Evolutionary conservation across 73 alveolate genomes (phyloP), one percentile per base, ranked within the genome.

Genomic region (Durusdinium trenchii): DNA sequence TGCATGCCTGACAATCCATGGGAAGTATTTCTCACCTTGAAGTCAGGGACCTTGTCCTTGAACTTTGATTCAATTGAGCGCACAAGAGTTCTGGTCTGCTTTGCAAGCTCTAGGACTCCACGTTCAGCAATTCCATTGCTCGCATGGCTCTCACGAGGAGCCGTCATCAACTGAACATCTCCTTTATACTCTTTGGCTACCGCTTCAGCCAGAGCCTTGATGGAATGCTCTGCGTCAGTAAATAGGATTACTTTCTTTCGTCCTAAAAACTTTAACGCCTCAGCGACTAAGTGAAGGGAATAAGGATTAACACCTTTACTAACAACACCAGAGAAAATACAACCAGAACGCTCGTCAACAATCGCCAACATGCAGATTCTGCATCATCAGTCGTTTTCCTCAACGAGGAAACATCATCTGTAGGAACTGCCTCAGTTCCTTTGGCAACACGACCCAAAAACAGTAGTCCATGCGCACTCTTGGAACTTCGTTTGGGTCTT

Each of bases 201-300:
- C 38, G 84, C 84, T n/a, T 71, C 84, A 71, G 84, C 84, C 84
- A 71, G 28, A 3, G 84, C 48, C 51, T 28, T 71, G 84, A 71
- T 71, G 84, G 84, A 69, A 6, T 46, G 82, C 30, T 69, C 82
- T 6, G 51, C 82, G 50, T 69, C 82, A 12, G 82, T 69, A n/a
- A n/a, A 54, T 12, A 69, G 6, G 23, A 69, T 26, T 9, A 32
- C 82, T 4, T 69, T 69, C 23, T 20, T 6, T n/a, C 82, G 18
- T 14, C 82, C 82, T 26, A 26, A 2, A n/a, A 69, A 69, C 6
- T 48, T 14, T 16, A 69, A n/a, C 23, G 82, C 47, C 38, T 69
- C 82, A 69, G 38, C 82, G 23, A 69, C 82, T 4, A 3, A 6
- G 82, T 69, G 47, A n/a, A 69, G 6, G 23, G 51, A 14, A n/a